Conservation (phyloP, 768 basidiomycete species). For the Pilatotrama ljubarskyi region DNA sequence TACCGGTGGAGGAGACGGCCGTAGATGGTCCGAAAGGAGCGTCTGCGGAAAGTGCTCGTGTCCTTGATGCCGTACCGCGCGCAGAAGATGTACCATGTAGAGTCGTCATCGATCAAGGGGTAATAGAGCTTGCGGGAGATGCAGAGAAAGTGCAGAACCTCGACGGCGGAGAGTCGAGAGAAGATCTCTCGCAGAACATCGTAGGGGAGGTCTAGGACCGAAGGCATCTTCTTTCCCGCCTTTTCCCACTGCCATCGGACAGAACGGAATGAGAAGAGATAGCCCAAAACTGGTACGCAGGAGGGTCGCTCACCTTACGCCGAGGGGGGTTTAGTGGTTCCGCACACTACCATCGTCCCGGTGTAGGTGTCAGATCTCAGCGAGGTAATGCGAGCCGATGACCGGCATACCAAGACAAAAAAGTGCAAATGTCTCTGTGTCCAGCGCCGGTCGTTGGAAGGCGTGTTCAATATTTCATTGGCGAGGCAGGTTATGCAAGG, state of each 20-base stretch:
- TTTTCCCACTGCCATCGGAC: neutral
- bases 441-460: too few species aligned
- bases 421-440: too few species aligned
- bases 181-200: constrained; percentile 22
- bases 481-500: neutral
- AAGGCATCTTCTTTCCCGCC: neutral
- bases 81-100: constrained; percentile 23
- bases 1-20: constrained; percentile 23
- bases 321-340: neutral
- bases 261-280: neutral
- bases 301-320: neutral
- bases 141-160: constrained; percentile 15
- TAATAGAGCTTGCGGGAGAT: constrained; percentile 14
- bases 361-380: neutral
- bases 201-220: constrained; percentile 21
- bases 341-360: neutral
- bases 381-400: too few species aligned
- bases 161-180: constrained; percentile 14
- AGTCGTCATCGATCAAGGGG: constrained; percentile 17
- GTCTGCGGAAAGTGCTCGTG: neutral
- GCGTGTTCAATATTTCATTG: neutral
- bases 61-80: constrained; percentile 20
- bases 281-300: neutral
- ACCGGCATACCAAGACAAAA: too few species aligned
- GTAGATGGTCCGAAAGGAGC: constrained; percentile 23